Evolutionary conservation across 306 rosid species (phyloP).

Genomic region (Oemleria cerasiformis): DNA sequence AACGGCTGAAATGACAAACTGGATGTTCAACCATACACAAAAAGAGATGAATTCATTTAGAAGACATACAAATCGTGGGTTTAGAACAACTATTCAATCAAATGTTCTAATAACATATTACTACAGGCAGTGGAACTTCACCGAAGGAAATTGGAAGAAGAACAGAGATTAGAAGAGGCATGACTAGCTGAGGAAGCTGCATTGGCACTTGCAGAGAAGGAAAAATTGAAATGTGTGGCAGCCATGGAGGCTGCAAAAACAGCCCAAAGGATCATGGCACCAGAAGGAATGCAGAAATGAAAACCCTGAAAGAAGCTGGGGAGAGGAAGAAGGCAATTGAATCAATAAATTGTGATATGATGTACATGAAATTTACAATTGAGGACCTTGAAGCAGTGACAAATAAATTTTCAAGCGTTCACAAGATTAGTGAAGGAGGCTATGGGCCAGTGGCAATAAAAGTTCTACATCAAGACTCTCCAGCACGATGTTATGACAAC

Average conservation of each 20-base stretch:
- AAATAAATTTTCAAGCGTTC: conserved; percentile 32
- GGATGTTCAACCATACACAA: background rate
- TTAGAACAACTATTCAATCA: background rate
- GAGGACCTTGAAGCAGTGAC: conserved; percentile 75
- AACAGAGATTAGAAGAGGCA: conserved; percentile 49
- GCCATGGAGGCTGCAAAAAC: conserved; percentile 74
- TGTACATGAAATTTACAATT: conserved; percentile 60
- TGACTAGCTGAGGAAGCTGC: conserved; percentile 55
- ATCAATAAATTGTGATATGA: conserved; percentile 16
- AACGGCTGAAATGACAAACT: background rate
- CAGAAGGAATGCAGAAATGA: conserved; percentile 49
- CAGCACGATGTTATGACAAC: background rate
- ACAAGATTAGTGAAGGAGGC: conserved; percentile 79
- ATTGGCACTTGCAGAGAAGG: conserved; percentile 55
- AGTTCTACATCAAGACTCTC: conserved; percentile 67
- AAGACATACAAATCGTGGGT: background rate
- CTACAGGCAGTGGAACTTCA: conserved; percentile 64
- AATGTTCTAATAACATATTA: conserved; percentile 3
- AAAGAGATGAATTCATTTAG: background rate
- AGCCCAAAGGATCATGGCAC: conserved; percentile 43
- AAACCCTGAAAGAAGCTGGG: conserved; percentile 35
- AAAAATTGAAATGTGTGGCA: conserved; percentile 50
- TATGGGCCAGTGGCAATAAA: conserved; percentile 86
- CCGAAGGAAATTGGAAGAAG: conserved; percentile 64
- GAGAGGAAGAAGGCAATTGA: conserved; percentile 26